A percentile compares a stretch with the other conserved stretches of the same genome.
Conservation (phyloP, 2,329 filamentous ascomycete species). For the Tolypocladium tropicale region DNA sequence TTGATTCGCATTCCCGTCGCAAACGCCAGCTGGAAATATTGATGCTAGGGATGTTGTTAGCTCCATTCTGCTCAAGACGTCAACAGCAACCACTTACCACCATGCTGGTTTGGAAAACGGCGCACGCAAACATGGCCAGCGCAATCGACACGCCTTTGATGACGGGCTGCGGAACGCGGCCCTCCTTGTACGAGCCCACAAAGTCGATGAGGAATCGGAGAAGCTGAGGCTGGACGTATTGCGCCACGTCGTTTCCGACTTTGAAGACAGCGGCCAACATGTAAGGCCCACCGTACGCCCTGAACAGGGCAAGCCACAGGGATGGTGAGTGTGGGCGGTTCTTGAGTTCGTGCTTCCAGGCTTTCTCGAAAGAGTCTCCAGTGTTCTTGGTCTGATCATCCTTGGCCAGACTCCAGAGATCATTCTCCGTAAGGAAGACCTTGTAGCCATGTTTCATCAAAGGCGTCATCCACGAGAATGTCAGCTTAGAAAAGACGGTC, state of each 20-base stretch:
- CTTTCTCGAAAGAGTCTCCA: conserved; percentile 55
- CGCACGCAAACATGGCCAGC: conserved; percentile 82
- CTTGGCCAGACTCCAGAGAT: conserved; percentile 84
- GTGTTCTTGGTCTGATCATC: conserved; percentile 71
- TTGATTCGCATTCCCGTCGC: conserved; percentile 97
- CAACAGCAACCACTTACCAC: conserved; percentile 33
- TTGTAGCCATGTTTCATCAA: conserved; percentile 94
- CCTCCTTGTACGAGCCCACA: conserved; percentile 63
- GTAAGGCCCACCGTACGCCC: conserved; percentile 79
- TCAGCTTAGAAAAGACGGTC: conserved; percentile 84
- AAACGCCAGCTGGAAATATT: conserved; percentile 94
- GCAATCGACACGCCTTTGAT: conserved; percentile 82
- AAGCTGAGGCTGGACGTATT: conserved; percentile 86
- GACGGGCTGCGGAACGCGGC: conserved; percentile 58
- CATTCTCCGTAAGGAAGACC: conserved; percentile 83
- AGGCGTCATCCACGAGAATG: conserved; percentile 98
- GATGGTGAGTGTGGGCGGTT: conserved; percentile 48
- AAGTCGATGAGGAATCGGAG: conserved; percentile 76
- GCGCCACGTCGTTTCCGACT: conserved; percentile 71
- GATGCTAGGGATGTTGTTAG: conserved; percentile 46
- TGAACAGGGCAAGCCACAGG: conserved; percentile 77
- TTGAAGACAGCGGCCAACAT: conserved; percentile 77
- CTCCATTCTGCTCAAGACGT: background rate
- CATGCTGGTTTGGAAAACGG: conserved; percentile 75
- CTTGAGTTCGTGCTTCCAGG: conserved; percentile 71